A percentile compares a stretch with the other conserved stretches of the same genome.
Evolutionary conservation across 75 land plant species (phyloP).

Genomic region (Larix kaempferi): DNA sequence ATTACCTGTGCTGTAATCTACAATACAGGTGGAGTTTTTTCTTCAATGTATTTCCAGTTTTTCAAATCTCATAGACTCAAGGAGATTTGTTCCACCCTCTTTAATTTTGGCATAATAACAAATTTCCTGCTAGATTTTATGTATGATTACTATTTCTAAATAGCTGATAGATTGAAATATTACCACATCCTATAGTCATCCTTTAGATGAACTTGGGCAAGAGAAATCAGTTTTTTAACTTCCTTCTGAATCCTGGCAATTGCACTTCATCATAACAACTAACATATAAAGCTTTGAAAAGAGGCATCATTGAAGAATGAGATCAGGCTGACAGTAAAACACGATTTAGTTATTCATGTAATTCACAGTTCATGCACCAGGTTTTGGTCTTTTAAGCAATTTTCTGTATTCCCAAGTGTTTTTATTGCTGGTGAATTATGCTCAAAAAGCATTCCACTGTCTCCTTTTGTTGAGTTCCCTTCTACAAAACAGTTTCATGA

Average conservation of each 20-base stretch:
- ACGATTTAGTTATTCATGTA: neutral
- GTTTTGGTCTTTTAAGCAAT: neutral
- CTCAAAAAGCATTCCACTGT: neutral
- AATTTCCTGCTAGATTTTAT: neutral
- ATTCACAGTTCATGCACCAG: neutral
- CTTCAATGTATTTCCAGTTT: neutral
- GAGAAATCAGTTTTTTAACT: too few relatives aligned
- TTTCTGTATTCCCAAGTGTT: neutral
- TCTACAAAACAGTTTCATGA: neutral
- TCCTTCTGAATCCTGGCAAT: too few relatives aligned
- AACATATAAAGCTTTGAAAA: neutral
- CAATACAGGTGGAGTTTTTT: too few relatives aligned
- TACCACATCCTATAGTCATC: neutral
- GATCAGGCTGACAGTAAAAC: neutral
- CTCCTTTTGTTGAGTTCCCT: neutral
- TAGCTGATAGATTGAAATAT: too few relatives aligned
- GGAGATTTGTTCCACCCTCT: neutral
- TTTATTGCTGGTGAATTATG: neutral
- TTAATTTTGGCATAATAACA: neutral
- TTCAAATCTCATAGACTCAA: neutral
- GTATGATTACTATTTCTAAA: neutral
- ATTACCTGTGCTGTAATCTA: too few relatives aligned
- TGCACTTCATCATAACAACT: neutral
- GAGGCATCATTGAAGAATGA: neutral
- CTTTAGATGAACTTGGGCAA: neutral